phyloP scores from a whole-genome alignment of 2,329 filamentous ascomycete species.

The Ophiocordyceps camponoti-leonardi region DNA sequence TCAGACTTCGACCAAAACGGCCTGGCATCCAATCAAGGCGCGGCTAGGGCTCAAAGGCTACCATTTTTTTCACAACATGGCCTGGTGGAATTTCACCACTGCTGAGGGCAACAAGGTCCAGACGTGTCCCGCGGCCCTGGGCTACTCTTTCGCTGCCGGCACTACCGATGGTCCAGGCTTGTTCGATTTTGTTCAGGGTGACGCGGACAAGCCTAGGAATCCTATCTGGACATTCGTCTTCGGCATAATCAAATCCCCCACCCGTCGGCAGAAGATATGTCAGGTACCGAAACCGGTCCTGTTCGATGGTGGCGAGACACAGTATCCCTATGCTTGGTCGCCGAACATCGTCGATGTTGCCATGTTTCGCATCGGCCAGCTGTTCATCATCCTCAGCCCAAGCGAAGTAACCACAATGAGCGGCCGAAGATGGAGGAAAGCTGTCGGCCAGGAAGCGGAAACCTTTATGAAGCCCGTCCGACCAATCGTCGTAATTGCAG shows the following conservation, averaged over 20 bases:
- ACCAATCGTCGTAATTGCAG: conserved; percentile 66
- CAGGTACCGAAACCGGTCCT: conserved; percentile 73
- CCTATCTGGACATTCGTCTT: conserved; percentile 60
- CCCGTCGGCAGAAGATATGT: conserved; percentile 52
- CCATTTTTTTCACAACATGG: conserved; percentile 74
- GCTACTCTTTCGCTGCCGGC: conserved; percentile 83
- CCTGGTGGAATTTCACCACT: conserved; percentile 54
- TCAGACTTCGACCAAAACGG: conserved; percentile 34
- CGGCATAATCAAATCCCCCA: conserved; percentile 52
- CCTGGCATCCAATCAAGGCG: conserved; percentile 36
- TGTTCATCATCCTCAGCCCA: conserved; percentile 69
- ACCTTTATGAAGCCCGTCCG: conserved; percentile 23
- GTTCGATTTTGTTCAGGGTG: conserved; percentile 86
- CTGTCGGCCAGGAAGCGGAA: conserved; percentile 35
- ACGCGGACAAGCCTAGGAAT: conserved; percentile 41
- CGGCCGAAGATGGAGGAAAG: conserved; percentile 68
- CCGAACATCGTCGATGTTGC: conserved; percentile 88
- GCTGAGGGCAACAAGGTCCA: conserved; percentile 51
- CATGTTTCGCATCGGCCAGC: conserved; percentile 63
- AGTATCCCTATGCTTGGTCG: conserved; percentile 66
- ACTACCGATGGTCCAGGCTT: conserved; percentile 82
- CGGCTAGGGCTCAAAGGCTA: conserved; percentile 52
- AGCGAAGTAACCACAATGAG: conserved; percentile 90
- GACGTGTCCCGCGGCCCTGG: conserved; percentile 76
- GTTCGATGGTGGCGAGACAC: conserved; percentile 69